Base-by-base conservation (phyloP, 768 basidiomycete genomes). In the Lentinus tigrinus region DNA sequence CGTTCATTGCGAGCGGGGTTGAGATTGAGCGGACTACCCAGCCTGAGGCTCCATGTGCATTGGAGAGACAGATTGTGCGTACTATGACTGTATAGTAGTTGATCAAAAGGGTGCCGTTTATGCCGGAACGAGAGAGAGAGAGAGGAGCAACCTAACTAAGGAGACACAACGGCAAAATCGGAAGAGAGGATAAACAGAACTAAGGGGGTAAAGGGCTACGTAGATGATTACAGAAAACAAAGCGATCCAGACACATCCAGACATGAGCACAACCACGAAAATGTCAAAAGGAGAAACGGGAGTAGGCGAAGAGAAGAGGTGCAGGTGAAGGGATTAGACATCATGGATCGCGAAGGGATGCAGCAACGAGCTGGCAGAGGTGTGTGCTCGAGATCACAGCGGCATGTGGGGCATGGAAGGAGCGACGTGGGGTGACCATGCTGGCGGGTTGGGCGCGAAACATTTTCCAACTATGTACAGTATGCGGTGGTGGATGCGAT, bases 261-360 rank as follows among this genome's bases (percentile, higher is more conserved):
- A 56, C 60, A 60, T 56, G 60, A 61, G 60, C 60, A 61, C 60
- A 61, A 61, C 54, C 60, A 61, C 56, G 56, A 57, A 31, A 50
- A 49, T 36, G 47, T 23, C 31, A 56, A 34, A 57, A 50, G 21
- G 46, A 28, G 47, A 43, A 37, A 24, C 36, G 38, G 6, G 47
- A 43, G 47, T 24, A 40, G 31, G 31, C 5, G 31, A 31, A 31
- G 7, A 31, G 31, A 24, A 47, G 31, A 50, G 54, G 40, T 43
- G 51, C 24, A 39, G 17, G 42, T 42, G 39, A 19, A 42, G 50
- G 47, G 39, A 57, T 54, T 38, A 61, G 44, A 46, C 44, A 55
- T 61, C 55, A 40, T 61, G 60, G 50, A 60, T 56, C 59, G 59
- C 31, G 31, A 31, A 31, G 31, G 36, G 8, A 27, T 46, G 28